These are phyloP conservation scores for Discostella stelligeroides DNA, from an alignment of 108 stramenopile species.

Conservation along the genomic window DNA sequence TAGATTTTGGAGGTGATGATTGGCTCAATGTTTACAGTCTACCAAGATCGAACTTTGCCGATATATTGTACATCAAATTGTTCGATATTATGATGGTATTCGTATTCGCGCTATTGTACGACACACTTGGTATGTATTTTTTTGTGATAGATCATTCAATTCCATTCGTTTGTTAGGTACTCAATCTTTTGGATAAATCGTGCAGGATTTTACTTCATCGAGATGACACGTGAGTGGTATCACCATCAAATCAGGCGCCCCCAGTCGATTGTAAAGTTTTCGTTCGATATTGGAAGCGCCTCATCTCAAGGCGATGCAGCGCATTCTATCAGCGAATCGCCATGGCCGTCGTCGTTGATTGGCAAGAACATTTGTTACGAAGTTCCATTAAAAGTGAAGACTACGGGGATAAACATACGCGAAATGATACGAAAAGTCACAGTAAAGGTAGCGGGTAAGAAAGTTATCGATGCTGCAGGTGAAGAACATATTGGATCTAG, in stretches of 20 bases:
- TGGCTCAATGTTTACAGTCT: neutral
- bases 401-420: conserved; percentile 3
- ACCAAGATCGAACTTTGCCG: neutral
- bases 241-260: conserved; percentile 45
- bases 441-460: conserved; percentile 8
- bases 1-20: neutral
- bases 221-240: conserved; percentile 34
- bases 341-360: conserved; percentile 12
- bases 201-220: conserved; percentile 30
- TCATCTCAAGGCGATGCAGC: neutral
- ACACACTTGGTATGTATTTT: conserved; percentile 8
- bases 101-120: conserved; percentile 41
- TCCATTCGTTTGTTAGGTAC: neutral
- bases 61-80: conserved; percentile 8
- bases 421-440: neutral
- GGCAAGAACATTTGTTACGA: neutral
- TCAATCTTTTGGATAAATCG: neutral
- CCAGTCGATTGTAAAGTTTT: conserved; percentile 16
- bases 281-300: neutral
- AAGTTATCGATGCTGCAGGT: neutral
- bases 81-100: conserved; percentile 50
- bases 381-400: neutral
- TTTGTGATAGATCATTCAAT: neutral
- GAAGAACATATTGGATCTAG: neutral
- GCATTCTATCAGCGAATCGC: neutral